Percentiles rank a stretch among this genome's conserved stretches.
These are phyloP conservation scores for Puccinia coronata DNA, from an alignment of 1,284 basidiomycete species.

Conservation along the genomic window DNA sequence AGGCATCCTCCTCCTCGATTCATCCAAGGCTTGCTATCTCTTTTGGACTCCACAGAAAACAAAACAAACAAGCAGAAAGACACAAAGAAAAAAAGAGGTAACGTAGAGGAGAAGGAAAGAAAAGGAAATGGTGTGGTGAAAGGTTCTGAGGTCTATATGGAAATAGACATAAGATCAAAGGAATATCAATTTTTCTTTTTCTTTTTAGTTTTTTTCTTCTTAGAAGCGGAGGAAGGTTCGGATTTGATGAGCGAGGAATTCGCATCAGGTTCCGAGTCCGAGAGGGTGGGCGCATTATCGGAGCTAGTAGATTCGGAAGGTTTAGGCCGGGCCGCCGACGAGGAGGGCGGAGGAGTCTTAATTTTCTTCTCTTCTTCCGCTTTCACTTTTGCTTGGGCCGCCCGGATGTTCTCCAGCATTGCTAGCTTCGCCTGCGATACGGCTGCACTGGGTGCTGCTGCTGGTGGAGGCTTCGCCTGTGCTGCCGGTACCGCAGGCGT, in stretches of 20 bases:
- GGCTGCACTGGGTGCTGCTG: neutral
- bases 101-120: neutral
- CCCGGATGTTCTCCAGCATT: conserved; percentile 42
- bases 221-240: conserved; percentile 12
- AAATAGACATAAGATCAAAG: neutral
- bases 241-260: neutral
- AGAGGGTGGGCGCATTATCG: neutral
- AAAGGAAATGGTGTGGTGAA: too few relatives aligned
- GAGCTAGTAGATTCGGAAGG: neutral
- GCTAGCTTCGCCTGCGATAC: conserved; percentile 37
- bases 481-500: conserved; percentile 39
- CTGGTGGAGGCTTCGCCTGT: neutral
- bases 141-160: too few relatives aligned
- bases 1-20: too few relatives aligned
- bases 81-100: neutral
- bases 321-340: neutral
- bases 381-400: conserved; percentile 44
- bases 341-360: neutral
- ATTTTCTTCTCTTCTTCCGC: conserved; percentile 9
- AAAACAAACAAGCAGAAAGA: too few relatives aligned
- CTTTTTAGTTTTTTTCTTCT: conserved; percentile 47
- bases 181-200: conserved; percentile 36
- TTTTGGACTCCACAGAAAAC: too few relatives aligned
- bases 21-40: too few relatives aligned
- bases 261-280: neutral